These are phyloP conservation scores for Penicillium thymicola DNA, from an alignment of 2,329 filamentous ascomycete genomes.

Conservation along the genomic window DNA sequence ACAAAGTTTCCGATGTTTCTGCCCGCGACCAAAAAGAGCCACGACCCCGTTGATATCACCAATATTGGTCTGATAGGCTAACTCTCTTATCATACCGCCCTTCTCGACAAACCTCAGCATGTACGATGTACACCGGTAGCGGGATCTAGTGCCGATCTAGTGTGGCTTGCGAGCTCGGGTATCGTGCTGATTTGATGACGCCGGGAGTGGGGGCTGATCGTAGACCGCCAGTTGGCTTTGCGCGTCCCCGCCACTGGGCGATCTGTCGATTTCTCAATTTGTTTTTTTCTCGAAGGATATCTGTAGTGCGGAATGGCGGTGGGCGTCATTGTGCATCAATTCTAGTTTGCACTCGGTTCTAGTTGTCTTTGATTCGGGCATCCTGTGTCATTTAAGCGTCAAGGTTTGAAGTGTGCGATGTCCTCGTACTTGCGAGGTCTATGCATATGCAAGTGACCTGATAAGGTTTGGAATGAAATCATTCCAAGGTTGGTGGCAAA, in stretches of 20 bases:
- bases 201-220: neutral
- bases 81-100: neutral
- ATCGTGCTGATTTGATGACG: neutral
- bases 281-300: too few relatives aligned
- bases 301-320: neutral
- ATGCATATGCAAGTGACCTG: neutral
- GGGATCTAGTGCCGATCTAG: conserved; percentile 1
- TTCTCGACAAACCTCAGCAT: neutral
- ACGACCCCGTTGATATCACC: neutral
- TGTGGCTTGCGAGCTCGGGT: neutral
- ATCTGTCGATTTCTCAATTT: neutral
- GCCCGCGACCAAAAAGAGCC: neutral
- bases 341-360: neutral
- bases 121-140: neutral
- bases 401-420: neutral
- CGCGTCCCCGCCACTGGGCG: neutral
- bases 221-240: conserved; percentile 6
- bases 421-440: neutral
- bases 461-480: neutral
- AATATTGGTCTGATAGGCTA: neutral
- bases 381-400: neutral
- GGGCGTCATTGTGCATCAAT: neutral
- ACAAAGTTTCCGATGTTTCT: too few relatives aligned
- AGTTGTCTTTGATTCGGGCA: neutral
- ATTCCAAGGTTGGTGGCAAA: neutral